Evolutionary conservation across 371 early-diverging fungal genomes (phyloP).

Genomic region (Mucor circinelloides): DNA sequence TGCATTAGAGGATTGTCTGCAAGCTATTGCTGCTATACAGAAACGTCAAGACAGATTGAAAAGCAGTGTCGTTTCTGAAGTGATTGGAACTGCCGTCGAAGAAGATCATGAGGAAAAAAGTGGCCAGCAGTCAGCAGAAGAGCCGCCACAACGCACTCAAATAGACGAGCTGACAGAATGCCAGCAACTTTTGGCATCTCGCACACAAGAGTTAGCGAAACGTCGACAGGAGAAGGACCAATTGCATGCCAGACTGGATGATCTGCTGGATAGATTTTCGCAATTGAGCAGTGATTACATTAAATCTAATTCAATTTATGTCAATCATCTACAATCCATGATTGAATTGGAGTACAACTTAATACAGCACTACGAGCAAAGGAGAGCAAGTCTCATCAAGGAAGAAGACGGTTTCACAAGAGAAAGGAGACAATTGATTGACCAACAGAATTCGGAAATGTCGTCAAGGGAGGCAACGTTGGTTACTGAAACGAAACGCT

Average conservation of each 20-base stretch:
- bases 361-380: not conserved
- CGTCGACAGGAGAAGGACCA: not conserved
- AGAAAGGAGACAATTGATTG: not conserved
- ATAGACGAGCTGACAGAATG: not conserved
- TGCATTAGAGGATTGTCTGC: not conserved
- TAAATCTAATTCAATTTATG: slow-evolving; percentile 1
- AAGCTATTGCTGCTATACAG: not conserved
- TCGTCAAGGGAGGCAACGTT: not conserved
- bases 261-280: not conserved
- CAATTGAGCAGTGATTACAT: not conserved
- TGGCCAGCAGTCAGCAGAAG: not conserved
- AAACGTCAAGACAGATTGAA: not conserved
- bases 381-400: not conserved
- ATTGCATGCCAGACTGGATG: not conserved
- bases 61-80: not conserved
- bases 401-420: slow-evolving; percentile 4
- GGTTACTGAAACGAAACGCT: not conserved
- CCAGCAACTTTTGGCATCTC: not conserved
- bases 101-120: not conserved
- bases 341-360: not conserved
- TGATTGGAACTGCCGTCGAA: not conserved
- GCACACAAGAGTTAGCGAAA: not conserved
- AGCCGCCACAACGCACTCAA: not conserved
- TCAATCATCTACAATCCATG: slow-evolving; percentile 1
- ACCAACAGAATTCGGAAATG: not conserved